A percentile compares a stretch with the other conserved stretches of the same genome.
phyloP scores from a whole-genome alignment of 306 rosid species.

The Vachellia pachyceras region DNA sequence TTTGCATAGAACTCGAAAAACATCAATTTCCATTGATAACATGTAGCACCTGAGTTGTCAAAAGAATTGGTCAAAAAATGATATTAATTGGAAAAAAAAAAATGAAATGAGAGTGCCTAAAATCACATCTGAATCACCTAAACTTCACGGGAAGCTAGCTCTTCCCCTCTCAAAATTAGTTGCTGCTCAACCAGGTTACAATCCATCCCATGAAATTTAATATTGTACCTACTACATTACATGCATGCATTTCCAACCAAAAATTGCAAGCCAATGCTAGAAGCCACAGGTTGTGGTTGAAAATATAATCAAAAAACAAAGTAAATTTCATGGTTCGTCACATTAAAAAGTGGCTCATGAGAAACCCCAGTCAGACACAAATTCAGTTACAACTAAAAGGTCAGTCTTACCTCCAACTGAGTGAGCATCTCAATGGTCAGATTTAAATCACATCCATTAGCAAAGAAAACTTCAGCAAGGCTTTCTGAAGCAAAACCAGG shows the following conservation, averaged over 20 bases:
- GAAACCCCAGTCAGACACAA: slow-evolving; percentile 26
- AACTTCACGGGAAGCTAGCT: slow-evolving; percentile 20
- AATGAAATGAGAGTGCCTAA: too few species aligned
- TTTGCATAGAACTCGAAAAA: neutral
- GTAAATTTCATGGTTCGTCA: neutral
- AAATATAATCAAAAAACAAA: neutral
- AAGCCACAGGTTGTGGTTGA: neutral
- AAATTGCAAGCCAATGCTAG: slow-evolving; percentile 35
- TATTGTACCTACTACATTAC: slow-evolving; percentile 4
- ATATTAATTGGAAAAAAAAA: too few species aligned
- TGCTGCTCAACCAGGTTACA: slow-evolving; percentile 38
- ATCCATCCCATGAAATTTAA: slow-evolving; percentile 32
- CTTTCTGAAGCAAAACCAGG: slow-evolving; percentile 96
- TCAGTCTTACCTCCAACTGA: slow-evolving; percentile 83
- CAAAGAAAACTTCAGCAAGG: slow-evolving; percentile 87
- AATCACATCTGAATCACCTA: slow-evolving; percentile 37
- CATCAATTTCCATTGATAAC: slow-evolving; percentile 7
- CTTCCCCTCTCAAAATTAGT: slow-evolving; percentile 44
- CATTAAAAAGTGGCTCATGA: slow-evolving; percentile 15
- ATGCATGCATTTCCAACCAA: slow-evolving; percentile 32
- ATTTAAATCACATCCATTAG: slow-evolving; percentile 80
- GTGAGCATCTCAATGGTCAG: slow-evolving; percentile 91
- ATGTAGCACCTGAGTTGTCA: too few species aligned
- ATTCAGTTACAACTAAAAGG: slow-evolving; percentile 8
- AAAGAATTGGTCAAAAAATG: too few species aligned